Conservation (phyloP, 1,284 basidiomycete species). For the Mycosarcoma maydis region DNA sequence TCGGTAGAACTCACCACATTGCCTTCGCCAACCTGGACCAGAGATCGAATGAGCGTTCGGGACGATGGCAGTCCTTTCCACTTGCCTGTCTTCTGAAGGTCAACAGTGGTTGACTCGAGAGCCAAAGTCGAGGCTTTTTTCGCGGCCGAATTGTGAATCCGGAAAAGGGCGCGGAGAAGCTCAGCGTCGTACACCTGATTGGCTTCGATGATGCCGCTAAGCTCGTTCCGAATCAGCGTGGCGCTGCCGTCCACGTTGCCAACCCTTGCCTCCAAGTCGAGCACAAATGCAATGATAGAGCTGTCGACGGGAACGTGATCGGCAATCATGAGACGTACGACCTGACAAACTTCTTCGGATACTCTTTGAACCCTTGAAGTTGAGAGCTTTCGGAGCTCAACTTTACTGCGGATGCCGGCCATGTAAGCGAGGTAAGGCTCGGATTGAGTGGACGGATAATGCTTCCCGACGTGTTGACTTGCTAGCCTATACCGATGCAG, state of each 20-base stretch:
- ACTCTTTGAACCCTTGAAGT: not conserved
- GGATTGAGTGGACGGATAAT: slow-evolving; percentile 1
- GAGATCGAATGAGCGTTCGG: slow-evolving; percentile 13
- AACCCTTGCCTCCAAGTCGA: slow-evolving; percentile 21
- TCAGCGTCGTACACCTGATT: slow-evolving; percentile 1
- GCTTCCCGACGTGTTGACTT: not conserved
- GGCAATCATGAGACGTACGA: slow-evolving; percentile 13
- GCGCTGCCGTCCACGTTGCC: slow-evolving; percentile 17
- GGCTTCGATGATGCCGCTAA: slow-evolving; percentile 3
- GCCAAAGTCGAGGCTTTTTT: not conserved
- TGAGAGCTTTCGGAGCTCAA: not conserved
- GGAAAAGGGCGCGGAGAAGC: slow-evolving; percentile 17
- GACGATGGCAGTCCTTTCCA: slow-evolving; percentile 11
- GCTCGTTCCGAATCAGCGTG: slow-evolving; percentile 7
- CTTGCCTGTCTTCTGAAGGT: not conserved
- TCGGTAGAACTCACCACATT: not conserved
- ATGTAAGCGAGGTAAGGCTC: slow-evolving; percentile 34
- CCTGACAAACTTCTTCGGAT: slow-evolving; percentile 1
- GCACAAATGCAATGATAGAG: slow-evolving; percentile 24
- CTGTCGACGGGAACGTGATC: slow-evolving; percentile 21
- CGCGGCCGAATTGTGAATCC: slow-evolving; percentile 8
- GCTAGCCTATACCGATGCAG: slow-evolving; percentile 24
- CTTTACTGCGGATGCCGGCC: slow-evolving; percentile 14
- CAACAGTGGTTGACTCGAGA: too few species aligned
- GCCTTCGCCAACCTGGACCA: slow-evolving; percentile 27